These are phyloP conservation scores for Fusarium mundagurra DNA, from an alignment of 2,329 filamentous ascomycete genomes.

Conservation along the genomic window DNA sequence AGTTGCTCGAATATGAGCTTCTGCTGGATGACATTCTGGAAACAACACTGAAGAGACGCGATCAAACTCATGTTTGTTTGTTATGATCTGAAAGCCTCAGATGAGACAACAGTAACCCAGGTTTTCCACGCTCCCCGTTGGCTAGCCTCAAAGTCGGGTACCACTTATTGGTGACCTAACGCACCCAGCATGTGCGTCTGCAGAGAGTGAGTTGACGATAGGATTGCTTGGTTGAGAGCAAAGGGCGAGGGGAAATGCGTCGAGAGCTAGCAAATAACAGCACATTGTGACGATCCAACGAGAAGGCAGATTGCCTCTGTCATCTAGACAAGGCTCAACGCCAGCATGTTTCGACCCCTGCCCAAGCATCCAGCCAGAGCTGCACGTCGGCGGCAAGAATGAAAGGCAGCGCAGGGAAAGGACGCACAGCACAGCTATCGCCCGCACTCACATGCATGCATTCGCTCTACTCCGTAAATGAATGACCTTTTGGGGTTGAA, in stretches of 20 bases:
- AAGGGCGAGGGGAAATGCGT: constrained; percentile 16
- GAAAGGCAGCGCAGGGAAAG: constrained; percentile 22
- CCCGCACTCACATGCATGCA: constrained; percentile 29
- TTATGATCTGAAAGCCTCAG: constrained; percentile 37
- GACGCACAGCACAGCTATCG: background rate
- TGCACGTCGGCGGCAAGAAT: constrained; percentile 33
- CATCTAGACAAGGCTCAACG: constrained; percentile 15
- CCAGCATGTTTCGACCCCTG: constrained; percentile 33
- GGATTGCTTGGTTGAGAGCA: constrained; percentile 29
- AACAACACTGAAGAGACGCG: constrained; percentile 27
- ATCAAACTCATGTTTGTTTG: constrained; percentile 34
- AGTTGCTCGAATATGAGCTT: background rate
- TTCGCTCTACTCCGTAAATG: background rate
- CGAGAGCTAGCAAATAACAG: constrained; percentile 22
- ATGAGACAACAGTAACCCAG: constrained; percentile 35
- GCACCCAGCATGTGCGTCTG: constrained; percentile 26
- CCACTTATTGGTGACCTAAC: constrained; percentile 29
- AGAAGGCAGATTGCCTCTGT: constrained; percentile 16
- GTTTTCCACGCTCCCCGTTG: constrained; percentile 22
- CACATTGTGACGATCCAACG: constrained; percentile 28
- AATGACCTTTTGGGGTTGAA: constrained; percentile 2
- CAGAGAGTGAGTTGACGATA: constrained; percentile 23
- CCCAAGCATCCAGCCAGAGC: constrained; percentile 18
- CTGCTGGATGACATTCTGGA: constrained; percentile 18
- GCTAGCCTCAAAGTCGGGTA: constrained; percentile 14